Percentiles rank a stretch among this genome's conserved stretches.
These are phyloP conservation scores for Ceratocystis albifundus DNA, from an alignment of 2,329 filamentous ascomycete genomes.

Conservation along the genomic window DNA sequence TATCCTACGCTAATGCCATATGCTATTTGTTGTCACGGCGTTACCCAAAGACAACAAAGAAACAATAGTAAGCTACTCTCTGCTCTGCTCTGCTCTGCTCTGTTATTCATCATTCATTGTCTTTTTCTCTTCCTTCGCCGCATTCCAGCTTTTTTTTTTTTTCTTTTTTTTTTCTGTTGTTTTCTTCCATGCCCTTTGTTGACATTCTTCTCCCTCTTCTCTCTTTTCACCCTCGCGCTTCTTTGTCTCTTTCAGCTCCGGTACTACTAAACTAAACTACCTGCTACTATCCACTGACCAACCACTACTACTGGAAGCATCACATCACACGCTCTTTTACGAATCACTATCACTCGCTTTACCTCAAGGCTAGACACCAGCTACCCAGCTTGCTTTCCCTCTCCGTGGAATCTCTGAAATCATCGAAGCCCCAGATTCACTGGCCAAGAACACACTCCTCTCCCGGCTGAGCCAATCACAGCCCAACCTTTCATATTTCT, in stretches of 20 bases:
- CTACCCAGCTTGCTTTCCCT: neutral
- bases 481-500: neutral
- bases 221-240: neutral
- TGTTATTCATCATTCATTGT: neutral
- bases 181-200: neutral
- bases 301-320: neutral
- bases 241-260: slow-evolving; percentile 1
- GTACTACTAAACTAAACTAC: neutral
- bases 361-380: neutral
- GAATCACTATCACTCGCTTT: neutral
- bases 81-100: no score
- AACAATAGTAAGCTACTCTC: neutral
- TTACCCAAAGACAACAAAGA: slow-evolving; percentile 7
- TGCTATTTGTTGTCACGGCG: slow-evolving; percentile 18
- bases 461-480: no score
- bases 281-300: neutral
- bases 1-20: neutral
- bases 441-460: no score
- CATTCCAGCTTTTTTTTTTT: slow-evolving; percentile 7
- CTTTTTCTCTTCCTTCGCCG: slow-evolving; percentile 4
- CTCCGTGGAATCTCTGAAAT: neutral
- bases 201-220: neutral
- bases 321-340: neutral
- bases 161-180: neutral
- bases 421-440: neutral